Evolutionary conservation across 2,329 filamentous ascomycete genomes (phyloP).

Genomic region (Talaromyces verruculosus): DNA sequence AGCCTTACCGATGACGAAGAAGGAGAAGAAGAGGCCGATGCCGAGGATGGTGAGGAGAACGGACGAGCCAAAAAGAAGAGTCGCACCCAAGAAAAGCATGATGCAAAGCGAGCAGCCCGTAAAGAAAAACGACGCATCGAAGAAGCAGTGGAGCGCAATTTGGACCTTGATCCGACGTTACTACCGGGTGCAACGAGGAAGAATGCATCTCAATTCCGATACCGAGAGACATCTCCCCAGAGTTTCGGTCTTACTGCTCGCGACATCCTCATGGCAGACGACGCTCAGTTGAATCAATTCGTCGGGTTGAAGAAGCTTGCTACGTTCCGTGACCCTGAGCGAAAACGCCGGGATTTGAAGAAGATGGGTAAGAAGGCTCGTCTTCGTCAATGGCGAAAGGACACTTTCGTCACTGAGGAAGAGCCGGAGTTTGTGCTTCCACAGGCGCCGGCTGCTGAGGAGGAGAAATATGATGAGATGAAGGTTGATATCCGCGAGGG

Average conservation of each 20-base stretch:
- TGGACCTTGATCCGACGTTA: slow-evolving; percentile 69
- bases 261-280: slow-evolving; percentile 88
- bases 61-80: slow-evolving; percentile 52
- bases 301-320: slow-evolving; percentile 94
- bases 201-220: slow-evolving; percentile 67
- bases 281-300: slow-evolving; percentile 82
- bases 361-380: slow-evolving; percentile 88
- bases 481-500: slow-evolving; percentile 47
- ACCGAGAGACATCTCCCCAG: slow-evolving; percentile 89
- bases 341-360: slow-evolving; percentile 88
- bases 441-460: slow-evolving; percentile 25
- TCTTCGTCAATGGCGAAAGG: slow-evolving; percentile 78
- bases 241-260: slow-evolving; percentile 84
- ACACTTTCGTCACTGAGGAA: slow-evolving; percentile 64
- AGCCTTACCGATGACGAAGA: slow-evolving; percentile 56
- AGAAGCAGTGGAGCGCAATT: slow-evolving; percentile 75
- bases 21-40: slow-evolving; percentile 45
- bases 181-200: slow-evolving; percentile 56
- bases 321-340: slow-evolving; percentile 79
- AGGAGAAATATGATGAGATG: slow-evolving; percentile 29
- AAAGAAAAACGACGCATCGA: slow-evolving; percentile 82
- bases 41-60: slow-evolving; percentile 39
- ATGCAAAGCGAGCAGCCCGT: slow-evolving; percentile 70
- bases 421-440: slow-evolving; percentile 43
- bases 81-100: slow-evolving; percentile 51